A percentile compares a stretch with the other conserved stretches of the same genome.
Evolutionary conservation across 495 filamentous ascomycete species (phyloP).

Genomic region (Lindgomyces ingoldianus): DNA sequence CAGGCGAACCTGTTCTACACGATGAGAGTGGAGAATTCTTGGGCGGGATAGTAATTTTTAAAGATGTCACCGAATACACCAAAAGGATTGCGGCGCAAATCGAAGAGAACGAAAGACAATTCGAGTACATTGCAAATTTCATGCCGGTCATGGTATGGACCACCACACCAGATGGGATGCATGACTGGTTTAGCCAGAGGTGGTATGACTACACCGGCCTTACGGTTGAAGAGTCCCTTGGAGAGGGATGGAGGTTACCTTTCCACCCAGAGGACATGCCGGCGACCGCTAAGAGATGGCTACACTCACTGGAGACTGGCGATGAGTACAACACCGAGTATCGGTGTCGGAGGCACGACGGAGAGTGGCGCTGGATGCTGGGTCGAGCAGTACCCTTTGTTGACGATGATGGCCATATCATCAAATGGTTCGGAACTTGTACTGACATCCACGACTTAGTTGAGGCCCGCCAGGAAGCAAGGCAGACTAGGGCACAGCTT

Average conservation of each 20-base stretch:
- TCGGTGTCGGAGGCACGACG: constrained; percentile 61
- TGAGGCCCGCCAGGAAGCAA: constrained; percentile 59
- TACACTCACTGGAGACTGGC: constrained; percentile 60
- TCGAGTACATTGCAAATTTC: constrained; percentile 67
- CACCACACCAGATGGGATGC: constrained; percentile 56
- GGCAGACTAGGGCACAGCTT: constrained; percentile 61
- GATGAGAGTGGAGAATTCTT: constrained; percentile 65
- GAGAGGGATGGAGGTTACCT: constrained; percentile 46
- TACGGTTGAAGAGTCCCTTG: constrained; percentile 53
- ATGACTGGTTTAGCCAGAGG: constrained; percentile 67
- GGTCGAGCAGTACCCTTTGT: constrained; percentile 63
- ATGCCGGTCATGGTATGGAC: constrained; percentile 74
- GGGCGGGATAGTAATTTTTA: constrained; percentile 63
- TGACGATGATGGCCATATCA: constrained; percentile 61
- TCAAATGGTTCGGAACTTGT: constrained; percentile 74
- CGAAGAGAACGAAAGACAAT: constrained; percentile 63
- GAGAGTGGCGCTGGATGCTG: constrained; percentile 72
- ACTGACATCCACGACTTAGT: constrained; percentile 68
- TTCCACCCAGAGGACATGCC: constrained; percentile 62
- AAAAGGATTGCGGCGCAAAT: constrained; percentile 62
- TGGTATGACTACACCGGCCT: constrained; percentile 75
- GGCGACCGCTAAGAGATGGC: constrained; percentile 54
- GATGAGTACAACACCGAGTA: constrained; percentile 67
- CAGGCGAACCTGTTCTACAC: constrained; percentile 61
- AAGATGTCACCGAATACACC: constrained; percentile 65